These are phyloP conservation scores for Linnemannia zychae DNA, from an alignment of 192 early-diverging fungal genomes.

Conservation along the genomic window DNA sequence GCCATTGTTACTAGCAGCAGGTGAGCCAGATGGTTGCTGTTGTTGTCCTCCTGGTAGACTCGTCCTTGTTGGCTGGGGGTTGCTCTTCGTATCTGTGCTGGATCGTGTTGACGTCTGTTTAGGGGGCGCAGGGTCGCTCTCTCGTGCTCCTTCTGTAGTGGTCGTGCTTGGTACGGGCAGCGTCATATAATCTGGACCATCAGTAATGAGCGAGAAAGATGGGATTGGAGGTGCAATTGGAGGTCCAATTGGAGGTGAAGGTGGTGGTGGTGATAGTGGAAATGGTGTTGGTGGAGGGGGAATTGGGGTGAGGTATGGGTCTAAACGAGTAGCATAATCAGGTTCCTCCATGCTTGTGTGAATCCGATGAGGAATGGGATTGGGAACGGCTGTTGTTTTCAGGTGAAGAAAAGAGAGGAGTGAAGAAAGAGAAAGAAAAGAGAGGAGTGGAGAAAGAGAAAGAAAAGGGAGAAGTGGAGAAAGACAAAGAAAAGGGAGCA, in stretches of 20 bases:
- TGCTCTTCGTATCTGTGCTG: background rate
- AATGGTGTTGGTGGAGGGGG: background rate
- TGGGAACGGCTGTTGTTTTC: background rate
- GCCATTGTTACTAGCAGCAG: background rate
- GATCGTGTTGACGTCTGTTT: background rate
- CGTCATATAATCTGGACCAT: too few relatives aligned
- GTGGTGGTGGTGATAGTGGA: background rate
- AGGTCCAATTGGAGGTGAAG: background rate
- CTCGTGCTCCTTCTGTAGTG: background rate
- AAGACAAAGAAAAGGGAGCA: background rate
- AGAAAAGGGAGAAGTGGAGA: background rate
- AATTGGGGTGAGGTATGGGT: background rate
- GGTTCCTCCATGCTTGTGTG: background rate
- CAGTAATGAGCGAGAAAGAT: too few relatives aligned
- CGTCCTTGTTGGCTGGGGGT: background rate
- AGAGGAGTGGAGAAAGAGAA: background rate
- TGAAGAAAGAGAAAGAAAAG: background rate
- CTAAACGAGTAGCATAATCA: background rate
- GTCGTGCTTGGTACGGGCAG: too few relatives aligned
- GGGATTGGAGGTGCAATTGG: background rate
- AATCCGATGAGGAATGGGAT: background rate
- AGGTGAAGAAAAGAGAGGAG: background rate
- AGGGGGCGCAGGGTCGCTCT: background rate
- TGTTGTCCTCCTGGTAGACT: background rate
- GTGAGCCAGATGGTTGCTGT: background rate